phyloP scores from a whole-genome alignment of 257 asterid species.

The Forsythia viridissima region DNA sequence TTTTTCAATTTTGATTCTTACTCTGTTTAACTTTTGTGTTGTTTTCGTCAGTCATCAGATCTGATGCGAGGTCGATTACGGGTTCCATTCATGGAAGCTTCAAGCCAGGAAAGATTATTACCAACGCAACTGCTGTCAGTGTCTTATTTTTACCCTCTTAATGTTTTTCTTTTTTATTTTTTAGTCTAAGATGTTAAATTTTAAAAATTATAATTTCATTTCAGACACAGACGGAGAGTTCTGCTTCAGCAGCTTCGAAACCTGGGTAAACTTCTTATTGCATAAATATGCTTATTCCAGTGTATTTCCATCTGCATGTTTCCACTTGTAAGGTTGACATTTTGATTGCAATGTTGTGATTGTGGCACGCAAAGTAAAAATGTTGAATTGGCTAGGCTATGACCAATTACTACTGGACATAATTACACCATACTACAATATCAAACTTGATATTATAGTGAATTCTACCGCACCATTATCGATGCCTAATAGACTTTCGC shows the following conservation, averaged over 20 bases:
- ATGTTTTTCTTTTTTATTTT: not conserved
- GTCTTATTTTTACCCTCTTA: slow-evolving; percentile 20
- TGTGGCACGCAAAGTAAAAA: not conserved
- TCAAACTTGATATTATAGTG: slow-evolving; percentile 6
- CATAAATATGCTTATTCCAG: not conserved
- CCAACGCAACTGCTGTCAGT: slow-evolving; percentile 62
- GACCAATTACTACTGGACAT: not conserved
- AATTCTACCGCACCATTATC: not conserved
- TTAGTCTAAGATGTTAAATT: too few species aligned
- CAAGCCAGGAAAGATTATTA: slow-evolving; percentile 32
- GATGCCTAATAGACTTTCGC: not conserved
- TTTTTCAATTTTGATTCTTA: not conserved
- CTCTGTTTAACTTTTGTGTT: slow-evolving; percentile 13
- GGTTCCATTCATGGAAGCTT: slow-evolving; percentile 33
- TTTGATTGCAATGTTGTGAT: not conserved
- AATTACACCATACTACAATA: not conserved
- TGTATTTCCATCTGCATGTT: not conserved
- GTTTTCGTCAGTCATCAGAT: slow-evolving; percentile 44
- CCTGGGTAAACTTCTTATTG: slow-evolving; percentile 49
- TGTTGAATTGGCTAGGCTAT: not conserved
- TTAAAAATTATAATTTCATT: too few species aligned
- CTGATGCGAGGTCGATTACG: slow-evolving; percentile 41
- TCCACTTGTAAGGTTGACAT: not conserved
- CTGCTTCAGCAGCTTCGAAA: slow-evolving; percentile 52
- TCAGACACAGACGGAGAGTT: slow-evolving; percentile 51